Conservation (phyloP, 257 asterid species). For the Primulina eburnea region DNA sequence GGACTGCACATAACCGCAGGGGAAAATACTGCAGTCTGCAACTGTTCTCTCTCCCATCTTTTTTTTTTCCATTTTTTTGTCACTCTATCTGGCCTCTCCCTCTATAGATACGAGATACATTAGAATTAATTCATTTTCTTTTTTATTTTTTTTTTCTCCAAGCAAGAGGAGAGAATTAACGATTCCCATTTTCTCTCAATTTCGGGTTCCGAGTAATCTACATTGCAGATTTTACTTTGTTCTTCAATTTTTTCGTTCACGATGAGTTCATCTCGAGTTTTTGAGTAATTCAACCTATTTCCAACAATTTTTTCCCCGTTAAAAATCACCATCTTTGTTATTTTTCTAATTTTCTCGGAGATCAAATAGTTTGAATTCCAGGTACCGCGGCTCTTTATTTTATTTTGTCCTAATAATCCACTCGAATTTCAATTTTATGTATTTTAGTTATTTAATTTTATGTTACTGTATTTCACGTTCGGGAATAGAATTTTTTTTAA, state of each 20-base stretch:
- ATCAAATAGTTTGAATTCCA: conserved; percentile 30
- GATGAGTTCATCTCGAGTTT: conserved; percentile 22
- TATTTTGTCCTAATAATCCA: background rate
- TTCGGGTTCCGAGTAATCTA: conserved; percentile 15
- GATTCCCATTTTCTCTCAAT: conserved; percentile 10
- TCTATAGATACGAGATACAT: conserved; percentile 17
- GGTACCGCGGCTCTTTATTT: conserved; percentile 31
- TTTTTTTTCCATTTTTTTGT: conserved; percentile 8
- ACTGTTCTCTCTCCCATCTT: background rate
- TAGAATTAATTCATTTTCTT: background rate
- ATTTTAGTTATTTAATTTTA: background rate
- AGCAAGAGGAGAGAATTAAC: conserved; percentile 7
- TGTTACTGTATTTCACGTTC: conserved; percentile 5
- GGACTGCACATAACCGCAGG: conserved; percentile 35
- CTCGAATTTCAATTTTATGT: conserved; percentile 14
- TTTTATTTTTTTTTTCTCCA: background rate
- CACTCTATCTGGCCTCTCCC: conserved; percentile 1
- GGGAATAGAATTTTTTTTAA: conserved; percentile 4
- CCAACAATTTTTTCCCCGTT: conserved; percentile 6
- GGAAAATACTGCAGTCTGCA: conserved; percentile 1
- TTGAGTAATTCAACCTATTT: conserved; percentile 20
- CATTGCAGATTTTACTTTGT: conserved; percentile 17
- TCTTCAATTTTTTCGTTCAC: conserved; percentile 24
- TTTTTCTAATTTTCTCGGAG: conserved; percentile 18
- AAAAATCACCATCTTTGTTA: background rate